Conservation (phyloP, 352 stramenopile species). For the Phytophthora crassamura region DNA sequence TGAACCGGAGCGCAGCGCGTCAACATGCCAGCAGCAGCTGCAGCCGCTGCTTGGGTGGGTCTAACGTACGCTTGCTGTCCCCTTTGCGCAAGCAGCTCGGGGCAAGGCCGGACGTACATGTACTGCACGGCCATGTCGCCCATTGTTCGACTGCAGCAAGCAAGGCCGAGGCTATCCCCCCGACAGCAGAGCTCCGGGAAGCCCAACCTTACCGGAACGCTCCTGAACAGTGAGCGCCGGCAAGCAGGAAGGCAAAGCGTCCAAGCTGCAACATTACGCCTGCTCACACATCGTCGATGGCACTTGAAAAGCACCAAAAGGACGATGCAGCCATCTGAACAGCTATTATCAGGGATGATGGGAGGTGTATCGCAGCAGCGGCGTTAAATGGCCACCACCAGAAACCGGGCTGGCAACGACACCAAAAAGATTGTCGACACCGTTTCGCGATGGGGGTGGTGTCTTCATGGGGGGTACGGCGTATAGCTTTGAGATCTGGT, state of each 20-base stretch:
- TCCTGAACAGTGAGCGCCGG: background rate
- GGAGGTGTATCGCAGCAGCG: background rate
- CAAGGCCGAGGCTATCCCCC: slow-evolving; percentile 24
- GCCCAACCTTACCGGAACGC: slow-evolving; percentile 11
- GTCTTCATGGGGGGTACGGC: too few species aligned
- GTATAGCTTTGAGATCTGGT: too few species aligned
- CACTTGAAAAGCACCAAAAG: slow-evolving; percentile 6
- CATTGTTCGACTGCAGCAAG: background rate
- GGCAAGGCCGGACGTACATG: slow-evolving; percentile 1
- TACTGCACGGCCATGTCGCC: slow-evolving; percentile 21
- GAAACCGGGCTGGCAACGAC: too few species aligned
- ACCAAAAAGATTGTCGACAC: too few species aligned
- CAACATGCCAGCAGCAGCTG: slow-evolving; percentile 15
- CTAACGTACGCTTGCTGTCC: slow-evolving; percentile 17
- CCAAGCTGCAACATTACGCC: too few species aligned
- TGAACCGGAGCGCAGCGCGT: background rate
- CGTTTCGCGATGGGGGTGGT: too few species aligned
- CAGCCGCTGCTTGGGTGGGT: slow-evolving; percentile 2
- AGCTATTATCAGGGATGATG: slow-evolving; percentile 6
- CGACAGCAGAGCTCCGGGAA: slow-evolving; percentile 1
- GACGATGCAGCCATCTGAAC: background rate
- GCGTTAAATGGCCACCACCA: too few species aligned
- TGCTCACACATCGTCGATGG: too few species aligned
- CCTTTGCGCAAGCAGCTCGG: slow-evolving; percentile 22
- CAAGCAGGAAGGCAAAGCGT: too few species aligned